Evolutionary conservation across 2,329 filamentous ascomycete species (phyloP), one percentile per base, ranked within the genome.

Genomic region (Penicillium rolfsii): DNA sequence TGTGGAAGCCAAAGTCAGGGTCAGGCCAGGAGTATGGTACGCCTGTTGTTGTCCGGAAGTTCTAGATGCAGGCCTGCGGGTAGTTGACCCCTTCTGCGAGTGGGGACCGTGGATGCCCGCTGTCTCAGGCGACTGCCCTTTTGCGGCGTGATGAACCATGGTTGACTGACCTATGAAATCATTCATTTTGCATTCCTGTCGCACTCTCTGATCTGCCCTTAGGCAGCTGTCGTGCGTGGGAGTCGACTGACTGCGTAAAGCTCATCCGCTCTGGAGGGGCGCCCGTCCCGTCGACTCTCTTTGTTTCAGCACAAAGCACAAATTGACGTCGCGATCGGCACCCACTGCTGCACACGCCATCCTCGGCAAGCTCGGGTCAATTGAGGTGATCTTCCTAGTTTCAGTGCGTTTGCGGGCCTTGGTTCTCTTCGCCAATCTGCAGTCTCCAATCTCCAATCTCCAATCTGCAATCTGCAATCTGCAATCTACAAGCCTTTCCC

Each of bases 151-250:
- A 33, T n/a, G 52, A 59, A 45, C 63, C 63, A 63, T 53, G 60
- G 62, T 12, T n/a, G 46, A 24, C 14, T 26, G 11, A 40, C 38
- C 59, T 58, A 64, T 68, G 66, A 67, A 62, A 67, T 67, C 64
- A 68, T 67, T 38, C 56, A 62, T 52, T 62, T 38, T n/a, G 41
- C 53, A 24, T 24, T 28, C 12, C 4, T 16, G 12, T 50, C 26
- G 16, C 24, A 52, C n/a, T 36, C 9, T 35, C 35, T 36, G 6
- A 6, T 43, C 30, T 12, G 12, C n/a, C 30, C 11, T 33, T 11
- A 8, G 5, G n/a, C 33, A 40, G 36, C 35, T 36, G n/a, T 52
- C 30, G 26, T 6, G 12, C 49, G 14, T 16, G 5, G 30, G n/a
- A 30, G 49, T 52, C 22, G 30, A 52, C 16, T 16, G 19, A 22